Evolutionary conservation across 768 basidiomycete genomes (phyloP).

Genomic region (Boletus rex-veris): DNA sequence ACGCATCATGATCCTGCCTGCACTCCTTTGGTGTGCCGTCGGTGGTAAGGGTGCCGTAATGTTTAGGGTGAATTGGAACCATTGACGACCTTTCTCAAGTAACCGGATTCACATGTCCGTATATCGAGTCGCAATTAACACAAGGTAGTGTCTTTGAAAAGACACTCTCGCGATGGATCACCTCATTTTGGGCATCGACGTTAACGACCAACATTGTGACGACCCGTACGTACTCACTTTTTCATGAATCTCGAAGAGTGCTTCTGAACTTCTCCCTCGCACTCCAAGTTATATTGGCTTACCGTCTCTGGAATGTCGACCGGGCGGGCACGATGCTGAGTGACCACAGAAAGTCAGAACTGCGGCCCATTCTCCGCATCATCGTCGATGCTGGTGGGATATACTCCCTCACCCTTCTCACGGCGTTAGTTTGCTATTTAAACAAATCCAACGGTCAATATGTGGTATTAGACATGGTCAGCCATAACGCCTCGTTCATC

Average conservation of each 20-base stretch:
- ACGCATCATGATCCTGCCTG: conserved; percentile 26
- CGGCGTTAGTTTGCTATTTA: conserved; percentile 30
- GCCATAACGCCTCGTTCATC: not conserved
- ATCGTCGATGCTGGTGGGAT: conserved; percentile 38
- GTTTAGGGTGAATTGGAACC: not conserved
- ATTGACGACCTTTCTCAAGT: conserved; percentile 4
- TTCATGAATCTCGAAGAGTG: not conserved
- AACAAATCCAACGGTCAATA: conserved; percentile 31
- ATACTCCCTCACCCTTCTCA: conserved; percentile 35
- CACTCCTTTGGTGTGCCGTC: conserved; percentile 28
- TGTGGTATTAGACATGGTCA: conserved; percentile 36
- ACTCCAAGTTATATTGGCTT: conserved; percentile 25
- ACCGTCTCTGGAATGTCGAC: conserved; percentile 32
- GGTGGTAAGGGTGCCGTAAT: conserved; percentile 13
- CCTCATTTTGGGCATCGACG: conserved; percentile 31
- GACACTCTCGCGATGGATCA: conserved; percentile 33
- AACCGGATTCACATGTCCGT: conserved; percentile 19
- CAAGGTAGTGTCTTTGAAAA: conserved; percentile 26
- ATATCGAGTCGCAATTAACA: conserved; percentile 9
- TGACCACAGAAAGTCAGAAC: conserved; percentile 3
- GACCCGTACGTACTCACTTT: conserved; percentile 22
- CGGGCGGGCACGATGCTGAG: conserved; percentile 15
- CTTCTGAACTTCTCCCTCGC: not conserved
- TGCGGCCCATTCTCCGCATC: conserved; percentile 23
- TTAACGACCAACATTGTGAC: conserved; percentile 32